Evolutionary conservation across 1,284 basidiomycete genomes (phyloP).

Genomic region (Pisolithus thermaeus): DNA sequence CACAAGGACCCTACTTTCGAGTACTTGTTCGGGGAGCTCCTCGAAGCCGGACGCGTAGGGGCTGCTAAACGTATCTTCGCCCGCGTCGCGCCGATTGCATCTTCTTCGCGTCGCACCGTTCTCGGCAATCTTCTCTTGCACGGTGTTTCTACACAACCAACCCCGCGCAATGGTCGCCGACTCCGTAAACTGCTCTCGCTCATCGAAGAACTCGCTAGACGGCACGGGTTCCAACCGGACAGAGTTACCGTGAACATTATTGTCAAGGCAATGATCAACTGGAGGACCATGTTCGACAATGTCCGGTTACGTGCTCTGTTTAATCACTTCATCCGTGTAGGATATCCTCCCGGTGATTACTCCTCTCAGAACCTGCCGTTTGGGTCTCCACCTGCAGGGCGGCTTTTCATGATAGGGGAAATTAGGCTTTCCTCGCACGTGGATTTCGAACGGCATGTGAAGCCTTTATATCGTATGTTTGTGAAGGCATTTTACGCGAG

Average conservation of each 20-base stretch:
- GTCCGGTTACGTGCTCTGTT: slow-evolving; percentile 49
- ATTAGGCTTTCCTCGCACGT: slow-evolving; percentile 30
- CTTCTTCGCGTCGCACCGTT: slow-evolving; percentile 31
- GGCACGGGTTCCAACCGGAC: slow-evolving; percentile 48
- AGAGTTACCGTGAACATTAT: slow-evolving; percentile 62
- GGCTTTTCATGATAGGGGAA: slow-evolving; percentile 28
- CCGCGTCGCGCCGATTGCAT: slow-evolving; percentile 22
- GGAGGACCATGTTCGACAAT: slow-evolving; percentile 37
- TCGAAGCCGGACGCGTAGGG: slow-evolving; percentile 26
- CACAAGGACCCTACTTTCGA: slow-evolving; percentile 9
- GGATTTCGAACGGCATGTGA: slow-evolving; percentile 51
- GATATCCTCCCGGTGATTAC: slow-evolving; percentile 43
- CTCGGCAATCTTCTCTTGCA: slow-evolving; percentile 55
- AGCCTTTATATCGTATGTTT: slow-evolving; percentile 67
- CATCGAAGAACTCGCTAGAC: slow-evolving; percentile 34
- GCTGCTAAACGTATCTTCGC: slow-evolving; percentile 40
- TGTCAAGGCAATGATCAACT: slow-evolving; percentile 49
- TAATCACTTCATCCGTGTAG: slow-evolving; percentile 48
- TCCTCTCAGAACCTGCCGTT: slow-evolving; percentile 36
- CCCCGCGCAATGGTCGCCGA: slow-evolving; percentile 36
- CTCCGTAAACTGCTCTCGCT: slow-evolving; percentile 37
- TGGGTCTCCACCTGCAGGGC: slow-evolving; percentile 18
- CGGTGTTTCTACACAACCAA: slow-evolving; percentile 30
- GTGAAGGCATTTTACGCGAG: slow-evolving; percentile 54
- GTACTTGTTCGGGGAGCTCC: slow-evolving; percentile 15